Base-by-base conservation (phyloP, 2,329 filamentous ascomycete species). In the Neonectria magnoliae region DNA sequence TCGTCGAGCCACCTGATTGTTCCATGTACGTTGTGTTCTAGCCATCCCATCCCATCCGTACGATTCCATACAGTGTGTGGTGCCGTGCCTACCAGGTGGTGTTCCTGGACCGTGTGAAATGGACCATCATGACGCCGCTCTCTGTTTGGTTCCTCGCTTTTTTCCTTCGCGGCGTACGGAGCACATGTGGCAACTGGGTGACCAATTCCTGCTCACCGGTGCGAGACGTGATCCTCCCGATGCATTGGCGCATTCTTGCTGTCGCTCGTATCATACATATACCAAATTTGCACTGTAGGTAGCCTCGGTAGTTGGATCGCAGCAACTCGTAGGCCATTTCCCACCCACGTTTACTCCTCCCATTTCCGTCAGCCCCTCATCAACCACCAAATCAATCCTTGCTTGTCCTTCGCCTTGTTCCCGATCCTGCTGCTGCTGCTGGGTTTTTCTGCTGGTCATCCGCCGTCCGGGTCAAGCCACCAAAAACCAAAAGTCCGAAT, bases 1-100 rank as follows among this genome's bases (percentile, higher is more conserved):
- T 45, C 53, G n/a, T n/a, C 44, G 45, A 50, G 52, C 58, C 59
- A 62, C 53, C 55, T 62, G 59, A 57, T 62, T 51, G 57, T 62
- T 51, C 29, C 29, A 27, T 44, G 29, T 41, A 41, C 42, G 41
- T 48, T 45, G 20, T 27, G 59, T 56, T 56, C 41, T 50, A n/a
- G 45, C 22, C 50, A 55, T 54, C 33, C 38, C 36, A n/a, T 22
- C n/a, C 36, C 36, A n/a, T 38, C 36, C 36, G 14, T n/a, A 38
- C 36, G 14, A 38, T 38, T 16, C 5, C 36, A 38, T n/a, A 16
- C 14, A 3, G 14, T 16, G 36, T 14, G 33, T 33, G 11, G 10
- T 33, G 31, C 10, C 31, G 45, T 13, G 11, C 31, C 10, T 11
- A 33, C 22, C 22, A 25, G 47, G 47, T 29, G 29, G 16, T 31